Conservation (phyloP, 106 monocot genomes). For the Chionographis japonica region DNA sequence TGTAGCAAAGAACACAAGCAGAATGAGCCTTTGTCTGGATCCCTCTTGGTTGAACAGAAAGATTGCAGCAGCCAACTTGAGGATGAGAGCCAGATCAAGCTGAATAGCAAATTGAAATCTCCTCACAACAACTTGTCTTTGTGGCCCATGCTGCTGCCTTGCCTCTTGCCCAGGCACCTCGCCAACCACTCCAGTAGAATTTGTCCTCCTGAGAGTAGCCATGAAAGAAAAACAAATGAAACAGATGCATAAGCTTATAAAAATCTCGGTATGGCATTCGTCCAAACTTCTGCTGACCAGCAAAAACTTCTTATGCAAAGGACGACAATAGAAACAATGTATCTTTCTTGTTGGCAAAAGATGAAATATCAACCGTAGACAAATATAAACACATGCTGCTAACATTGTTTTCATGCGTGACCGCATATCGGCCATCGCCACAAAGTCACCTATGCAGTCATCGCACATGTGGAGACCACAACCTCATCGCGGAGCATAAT, state of each 20-base stretch:
- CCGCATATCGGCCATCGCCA: too few species aligned
- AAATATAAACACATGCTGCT: too few species aligned
- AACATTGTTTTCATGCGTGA: too few species aligned
- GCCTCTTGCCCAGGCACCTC: constrained; percentile 38
- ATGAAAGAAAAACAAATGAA: not conserved
- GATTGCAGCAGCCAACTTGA: constrained; percentile 78
- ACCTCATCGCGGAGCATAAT: too few species aligned
- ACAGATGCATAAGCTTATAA: not conserved
- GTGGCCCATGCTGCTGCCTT: constrained; percentile 52
- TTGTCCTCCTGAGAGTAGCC: constrained; percentile 36
- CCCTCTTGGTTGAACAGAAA: constrained; percentile 91
- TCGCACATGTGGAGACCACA: too few species aligned
- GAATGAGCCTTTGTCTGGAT: constrained; percentile 69
- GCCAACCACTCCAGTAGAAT: constrained; percentile 21
- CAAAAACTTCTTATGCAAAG: too few species aligned
- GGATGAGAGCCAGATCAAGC: constrained; percentile 72
- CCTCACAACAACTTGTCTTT: constrained; percentile 70
- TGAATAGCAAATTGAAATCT: constrained; percentile 85
- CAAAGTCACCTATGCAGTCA: too few species aligned
- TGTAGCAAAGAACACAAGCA: constrained; percentile 61
- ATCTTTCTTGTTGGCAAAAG: too few species aligned
- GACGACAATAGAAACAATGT: too few species aligned
- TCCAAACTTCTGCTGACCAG: too few species aligned
- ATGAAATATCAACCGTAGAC: too few species aligned
- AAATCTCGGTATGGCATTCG: not conserved